phyloP scores from a whole-genome alignment of 345 rosid species.

The Excoecaria cochinchinensis region DNA sequence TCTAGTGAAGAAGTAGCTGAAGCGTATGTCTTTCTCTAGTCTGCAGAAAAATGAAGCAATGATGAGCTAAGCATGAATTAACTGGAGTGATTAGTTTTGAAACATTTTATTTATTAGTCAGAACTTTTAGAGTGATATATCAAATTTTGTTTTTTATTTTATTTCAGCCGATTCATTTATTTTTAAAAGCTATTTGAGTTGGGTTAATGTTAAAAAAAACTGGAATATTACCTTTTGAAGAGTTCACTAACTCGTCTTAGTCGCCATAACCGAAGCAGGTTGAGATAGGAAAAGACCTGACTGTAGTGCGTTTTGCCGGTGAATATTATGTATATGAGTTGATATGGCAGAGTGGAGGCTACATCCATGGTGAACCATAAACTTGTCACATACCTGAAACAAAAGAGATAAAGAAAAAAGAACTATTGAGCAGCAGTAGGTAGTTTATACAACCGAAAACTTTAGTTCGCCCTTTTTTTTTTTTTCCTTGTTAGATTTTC shows the following conservation, averaged over 20 bases:
- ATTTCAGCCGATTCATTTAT: too few relatives aligned
- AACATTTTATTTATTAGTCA: too few relatives aligned
- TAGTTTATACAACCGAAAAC: background rate
- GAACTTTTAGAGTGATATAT: too few relatives aligned
- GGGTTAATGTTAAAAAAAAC: too few relatives aligned
- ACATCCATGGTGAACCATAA: slow-evolving; percentile 78
- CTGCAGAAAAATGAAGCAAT: slow-evolving; percentile 31
- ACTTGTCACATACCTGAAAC: slow-evolving; percentile 57
- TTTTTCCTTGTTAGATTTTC: background rate
- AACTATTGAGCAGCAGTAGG: background rate
- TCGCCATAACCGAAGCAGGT: slow-evolving; percentile 91
- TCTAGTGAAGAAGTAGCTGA: slow-evolving; percentile 73
- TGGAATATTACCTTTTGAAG: slow-evolving; percentile 54
- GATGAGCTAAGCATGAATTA: background rate
- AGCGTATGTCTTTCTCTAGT: slow-evolving; percentile 78
- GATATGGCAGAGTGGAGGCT: slow-evolving; percentile 81
- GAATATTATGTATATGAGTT: slow-evolving; percentile 43
- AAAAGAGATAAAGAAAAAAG: background rate
- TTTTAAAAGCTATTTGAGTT: too few relatives aligned
- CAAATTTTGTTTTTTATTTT: too few relatives aligned
- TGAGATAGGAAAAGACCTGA: slow-evolving; percentile 59
- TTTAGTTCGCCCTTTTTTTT: background rate
- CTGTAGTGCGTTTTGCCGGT: slow-evolving; percentile 39
- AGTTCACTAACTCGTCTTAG: slow-evolving; percentile 76
- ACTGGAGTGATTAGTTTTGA: too few relatives aligned